Percentiles rank a stretch among this genome's conserved stretches.
Evolutionary conservation across 2,329 filamentous ascomycete genomes (phyloP).

Genomic region (Allantophomopsis lycopodina): DNA sequence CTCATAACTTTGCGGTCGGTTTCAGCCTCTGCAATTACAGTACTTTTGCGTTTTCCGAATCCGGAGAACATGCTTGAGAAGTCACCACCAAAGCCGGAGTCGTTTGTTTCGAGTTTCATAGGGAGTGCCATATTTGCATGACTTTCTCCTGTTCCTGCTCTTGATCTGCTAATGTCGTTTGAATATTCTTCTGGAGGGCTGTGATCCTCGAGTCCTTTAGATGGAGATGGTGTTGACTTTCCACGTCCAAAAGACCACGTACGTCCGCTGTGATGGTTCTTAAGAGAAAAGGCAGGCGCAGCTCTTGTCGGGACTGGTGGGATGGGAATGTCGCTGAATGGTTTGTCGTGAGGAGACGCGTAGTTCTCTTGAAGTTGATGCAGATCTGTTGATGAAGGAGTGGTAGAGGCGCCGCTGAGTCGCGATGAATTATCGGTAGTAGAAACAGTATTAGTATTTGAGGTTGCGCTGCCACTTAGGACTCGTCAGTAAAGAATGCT

Average conservation of each 20-base stretch:
- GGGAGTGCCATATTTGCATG: slow-evolving; percentile 20
- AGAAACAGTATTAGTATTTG: slow-evolving; percentile 19
- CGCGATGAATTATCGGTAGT: slow-evolving; percentile 20
- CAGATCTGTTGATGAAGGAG: slow-evolving; percentile 18
- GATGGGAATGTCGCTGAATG: slow-evolving; percentile 14
- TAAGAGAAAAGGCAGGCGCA: slow-evolving; percentile 15
- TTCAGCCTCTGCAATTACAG: slow-evolving; percentile 10
- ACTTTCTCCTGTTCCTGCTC: slow-evolving; percentile 17
- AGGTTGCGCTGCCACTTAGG: slow-evolving; percentile 19
- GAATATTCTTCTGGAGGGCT: slow-evolving; percentile 10
- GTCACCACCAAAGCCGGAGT: slow-evolving; percentile 18
- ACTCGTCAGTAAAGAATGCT: slow-evolving; percentile 1
- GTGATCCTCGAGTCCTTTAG: background rate
- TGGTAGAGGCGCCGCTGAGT: slow-evolving; percentile 19
- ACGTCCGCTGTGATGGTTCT: slow-evolving; percentile 13
- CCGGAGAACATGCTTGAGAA: slow-evolving; percentile 20
- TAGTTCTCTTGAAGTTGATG: slow-evolving; percentile 11
- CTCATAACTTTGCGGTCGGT: slow-evolving; percentile 8
- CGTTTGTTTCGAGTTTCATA: slow-evolving; percentile 14
- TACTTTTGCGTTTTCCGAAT: slow-evolving; percentile 16
- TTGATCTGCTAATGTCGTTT: slow-evolving; percentile 8
- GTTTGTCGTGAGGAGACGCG: slow-evolving; percentile 15
- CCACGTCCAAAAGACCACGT: slow-evolving; percentile 18
- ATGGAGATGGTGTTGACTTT: slow-evolving; percentile 11
- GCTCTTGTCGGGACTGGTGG: slow-evolving; percentile 15